Conservation (phyloP, 1,284 basidiomycete species). For the Anthracocystis setariae region DNA sequence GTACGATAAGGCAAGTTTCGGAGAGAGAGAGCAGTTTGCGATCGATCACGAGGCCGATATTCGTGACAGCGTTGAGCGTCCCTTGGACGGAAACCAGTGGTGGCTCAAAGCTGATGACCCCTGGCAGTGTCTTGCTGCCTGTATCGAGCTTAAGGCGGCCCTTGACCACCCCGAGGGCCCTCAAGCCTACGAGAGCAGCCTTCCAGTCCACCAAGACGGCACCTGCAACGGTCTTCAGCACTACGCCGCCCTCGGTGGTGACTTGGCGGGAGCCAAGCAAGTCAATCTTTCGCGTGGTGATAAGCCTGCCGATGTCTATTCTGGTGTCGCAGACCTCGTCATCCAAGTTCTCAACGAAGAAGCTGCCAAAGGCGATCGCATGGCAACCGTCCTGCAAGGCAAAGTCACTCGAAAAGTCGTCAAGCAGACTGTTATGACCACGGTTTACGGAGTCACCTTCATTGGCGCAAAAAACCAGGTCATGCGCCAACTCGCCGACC, state of each 20-base stretch:
- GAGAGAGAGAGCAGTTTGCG: slow-evolving; percentile 85
- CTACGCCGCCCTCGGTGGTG: slow-evolving; percentile 96
- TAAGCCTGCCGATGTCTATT: slow-evolving; percentile 93
- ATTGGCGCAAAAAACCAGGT: slow-evolving; percentile 96
- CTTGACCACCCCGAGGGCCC: slow-evolving; percentile 75
- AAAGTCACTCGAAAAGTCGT: slow-evolving; percentile 93
- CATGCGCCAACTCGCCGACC: slow-evolving; percentile 83
- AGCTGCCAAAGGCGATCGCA: slow-evolving; percentile 71
- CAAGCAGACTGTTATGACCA: slow-evolving; percentile 99
- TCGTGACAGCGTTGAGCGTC: slow-evolving; percentile 81
- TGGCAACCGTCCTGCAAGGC: slow-evolving; percentile 77
- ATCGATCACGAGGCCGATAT: slow-evolving; percentile 80
- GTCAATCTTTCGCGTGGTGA: slow-evolving; percentile 91
- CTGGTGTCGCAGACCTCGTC: slow-evolving; percentile 79
- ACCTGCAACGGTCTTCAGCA: slow-evolving; percentile 99
- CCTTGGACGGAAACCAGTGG: slow-evolving; percentile 72
- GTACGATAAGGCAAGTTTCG: slow-evolving; percentile 93
- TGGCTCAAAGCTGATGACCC: slow-evolving; percentile 85
- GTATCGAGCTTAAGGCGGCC: slow-evolving; percentile 84
- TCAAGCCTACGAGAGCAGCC: slow-evolving; percentile 75
- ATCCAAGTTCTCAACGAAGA: slow-evolving; percentile 71
- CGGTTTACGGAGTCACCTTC: slow-evolving; percentile 97
- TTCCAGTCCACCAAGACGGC: slow-evolving; percentile 97
- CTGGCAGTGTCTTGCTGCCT: slow-evolving; percentile 95
- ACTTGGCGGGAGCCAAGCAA: slow-evolving; percentile 85